Base-by-base conservation (phyloP, 108 stramenopile species). In the Cylindrotheca fusiformis region DNA sequence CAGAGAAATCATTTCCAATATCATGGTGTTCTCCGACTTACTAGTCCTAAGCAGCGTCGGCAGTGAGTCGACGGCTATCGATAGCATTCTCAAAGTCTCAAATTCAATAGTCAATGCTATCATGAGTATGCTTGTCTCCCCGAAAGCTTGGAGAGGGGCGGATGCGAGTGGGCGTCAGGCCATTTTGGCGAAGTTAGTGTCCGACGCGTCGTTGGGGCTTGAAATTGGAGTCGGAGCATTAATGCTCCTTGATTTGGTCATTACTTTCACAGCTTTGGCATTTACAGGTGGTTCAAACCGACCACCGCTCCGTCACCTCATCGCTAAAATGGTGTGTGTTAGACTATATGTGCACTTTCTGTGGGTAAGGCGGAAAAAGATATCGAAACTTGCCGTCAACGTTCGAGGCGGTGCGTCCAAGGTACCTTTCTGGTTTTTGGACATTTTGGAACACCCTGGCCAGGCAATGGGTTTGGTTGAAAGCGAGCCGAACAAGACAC, bases 291-390 rank as follows among this genome's bases (percentile, higher is more conserved):
- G 54, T 12, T 3, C 25, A 25, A 48, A 21, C 17, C 71, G 77
- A 29, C 73, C 72, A 47, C 41, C 75, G 1, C 80, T 81, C 50
- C 48, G 57, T 27, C 62, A 72, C 29, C 65, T 73, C 1, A 20
- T 70, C 12, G 54, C 65, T 29, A 52, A 65, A 22, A 12, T 78
- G 6, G 1, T 86, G 30, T 87, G 88, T 57, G 72, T 88, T 33
- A 76, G 83, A 47, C 61, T 93, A 21, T 90, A 88, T 50, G n/a
- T 86, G 22, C 84, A 88, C 31, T 93, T 86, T 63, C 69, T 93
- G 48, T 69, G 68, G 58, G 61, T 73, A 24, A 75, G 85, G 54
- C 80, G 75, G 50, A 72, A 33, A 19, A 90, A 80, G 45, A 80
- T 86, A 19, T 27, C 58, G 4, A 52, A 74, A 8, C 63, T 84